Evolutionary conservation across 2,329 filamentous ascomycete species (phyloP), one percentile per base, ranked within the genome.

Genomic region (Claviceps quebecensis): DNA sequence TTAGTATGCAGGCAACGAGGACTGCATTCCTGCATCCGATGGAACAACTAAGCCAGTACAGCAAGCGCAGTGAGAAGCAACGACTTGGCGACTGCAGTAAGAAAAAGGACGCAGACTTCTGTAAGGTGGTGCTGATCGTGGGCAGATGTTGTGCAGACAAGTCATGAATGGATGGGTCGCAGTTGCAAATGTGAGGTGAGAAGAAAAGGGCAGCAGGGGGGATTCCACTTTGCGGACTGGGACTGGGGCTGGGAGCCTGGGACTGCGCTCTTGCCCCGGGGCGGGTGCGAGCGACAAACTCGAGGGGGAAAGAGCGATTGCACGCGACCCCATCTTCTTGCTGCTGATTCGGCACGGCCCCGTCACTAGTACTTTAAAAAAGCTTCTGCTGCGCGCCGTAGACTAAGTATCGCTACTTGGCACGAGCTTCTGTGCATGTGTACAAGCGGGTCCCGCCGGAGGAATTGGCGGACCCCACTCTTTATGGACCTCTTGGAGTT

Each of bases 141-240:
- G 53, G 58, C 54, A 55, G 60, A 61, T 60, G 58, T 56, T 48
- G 56, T 56, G 55, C 53, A 56, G 57, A 52, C 50, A 53, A 56
- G 57, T 56, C 29, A 34, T 34, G 29, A 34, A 34, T 34, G 29
- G 54, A 61, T 58, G 57, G 48, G 57, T 60, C 56, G 56, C 58
- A 58, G 56, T 55, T 56, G 54, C 57, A 56, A 56, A 57, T 53
- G 52, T 47, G 55, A 53, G 52, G 52, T 48, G 43, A 45, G 48
- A 49, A 53, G 51, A 51, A 56, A 34, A 54, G 59, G 56, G 57
- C 55, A 51, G 58, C 55, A 56, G 51, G 56, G 58, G 58, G 50
- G 58, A 60, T 58, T 23, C 51, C 47, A 39, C 38, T 37, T 34
- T 40, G 47, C 45, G 40, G 46, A 55, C 54, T 55, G 55, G 53